These are phyloP conservation scores for Gossypium lobatum DNA, from an alignment of 441 rosid species.

Conservation along the genomic window DNA sequence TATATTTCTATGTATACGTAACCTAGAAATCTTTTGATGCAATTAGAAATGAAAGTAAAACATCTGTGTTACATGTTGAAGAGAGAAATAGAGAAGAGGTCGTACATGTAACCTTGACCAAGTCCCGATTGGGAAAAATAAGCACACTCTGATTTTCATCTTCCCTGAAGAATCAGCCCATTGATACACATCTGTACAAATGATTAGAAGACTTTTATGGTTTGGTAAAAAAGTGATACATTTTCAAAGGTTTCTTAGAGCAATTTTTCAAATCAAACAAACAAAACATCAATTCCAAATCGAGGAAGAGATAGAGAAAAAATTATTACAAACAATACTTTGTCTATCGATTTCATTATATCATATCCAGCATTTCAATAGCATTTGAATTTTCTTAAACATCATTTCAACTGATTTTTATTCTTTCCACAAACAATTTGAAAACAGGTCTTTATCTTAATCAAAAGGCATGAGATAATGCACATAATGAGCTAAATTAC, in stretches of 20 bases:
- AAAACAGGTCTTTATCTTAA: not conserved
- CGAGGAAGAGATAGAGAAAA: not conserved
- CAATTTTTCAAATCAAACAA: constrained; percentile 1
- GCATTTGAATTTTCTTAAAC: not conserved
- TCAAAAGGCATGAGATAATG: not conserved
- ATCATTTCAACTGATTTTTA: not conserved
- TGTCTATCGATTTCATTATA: not conserved
- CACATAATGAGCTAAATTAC: not conserved
- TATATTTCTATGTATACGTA: not conserved
- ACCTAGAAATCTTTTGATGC: not conserved
- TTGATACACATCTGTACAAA: constrained; percentile 62
- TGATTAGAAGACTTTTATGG: constrained; percentile 8
- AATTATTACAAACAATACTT: not conserved
- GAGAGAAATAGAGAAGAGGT: constrained; percentile 16
- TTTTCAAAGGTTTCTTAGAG: not conserved
- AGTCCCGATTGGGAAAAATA: constrained; percentile 78
- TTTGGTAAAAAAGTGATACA: not conserved
- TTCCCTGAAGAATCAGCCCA: constrained; percentile 77
- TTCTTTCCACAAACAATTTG: not conserved
- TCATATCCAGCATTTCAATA: not conserved
- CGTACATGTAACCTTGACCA: constrained; percentile 61
- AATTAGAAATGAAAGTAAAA: not conserved
- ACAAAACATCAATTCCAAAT: not conserved
- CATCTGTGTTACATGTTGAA: not conserved
- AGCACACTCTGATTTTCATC: constrained; percentile 77